phyloP scores from a whole-genome alignment of 2,329 filamentous ascomycete species.

The Cytospora piceicola region DNA sequence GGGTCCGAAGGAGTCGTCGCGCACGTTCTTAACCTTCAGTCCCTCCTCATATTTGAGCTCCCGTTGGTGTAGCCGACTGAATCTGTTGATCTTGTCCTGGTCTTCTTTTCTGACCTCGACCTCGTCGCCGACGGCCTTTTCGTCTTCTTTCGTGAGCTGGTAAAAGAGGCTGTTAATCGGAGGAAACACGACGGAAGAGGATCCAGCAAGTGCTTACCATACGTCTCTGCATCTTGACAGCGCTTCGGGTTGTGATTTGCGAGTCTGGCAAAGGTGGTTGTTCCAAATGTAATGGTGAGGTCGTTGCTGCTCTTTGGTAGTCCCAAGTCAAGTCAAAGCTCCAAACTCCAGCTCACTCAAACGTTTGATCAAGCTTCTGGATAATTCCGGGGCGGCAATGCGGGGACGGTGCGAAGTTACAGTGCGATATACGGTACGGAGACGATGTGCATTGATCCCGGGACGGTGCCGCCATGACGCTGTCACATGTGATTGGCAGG shows the following conservation, averaged over 20 bases:
- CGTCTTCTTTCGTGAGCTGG: conserved; percentile 92
- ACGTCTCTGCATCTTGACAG: conserved; percentile 54
- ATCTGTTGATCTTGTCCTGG: conserved; percentile 98
- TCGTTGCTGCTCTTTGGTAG: conserved; percentile 2
- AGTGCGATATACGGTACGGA: not conserved
- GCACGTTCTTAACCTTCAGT: conserved; percentile 76
- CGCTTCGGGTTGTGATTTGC: not conserved
- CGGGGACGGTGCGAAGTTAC: conserved; percentile 28
- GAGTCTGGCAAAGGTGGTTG: not conserved
- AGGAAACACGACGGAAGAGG: not conserved
- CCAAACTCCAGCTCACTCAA: not conserved
- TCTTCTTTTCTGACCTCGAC: conserved; percentile 94
- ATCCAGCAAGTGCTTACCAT: conserved; percentile 53
- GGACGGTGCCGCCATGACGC: conserved; percentile 18
- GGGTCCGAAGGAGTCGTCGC: conserved; percentile 37
- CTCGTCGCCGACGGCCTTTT: conserved; percentile 77
- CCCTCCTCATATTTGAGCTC: conserved; percentile 80
- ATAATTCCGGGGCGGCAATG: conserved; percentile 8
- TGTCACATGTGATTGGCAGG: conserved; percentile 16
- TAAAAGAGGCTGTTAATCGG: conserved; percentile 27
- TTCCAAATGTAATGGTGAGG: not conserved
- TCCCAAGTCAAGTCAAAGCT: conserved; percentile 2
- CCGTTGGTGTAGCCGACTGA: conserved; percentile 90
- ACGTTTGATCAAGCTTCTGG: conserved; percentile 23
- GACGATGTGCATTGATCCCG: not conserved